These are phyloP conservation scores for Mychonastes homosphaera DNA, from an alignment of 139 green algal genomes.

Conservation along the genomic window DNA sequence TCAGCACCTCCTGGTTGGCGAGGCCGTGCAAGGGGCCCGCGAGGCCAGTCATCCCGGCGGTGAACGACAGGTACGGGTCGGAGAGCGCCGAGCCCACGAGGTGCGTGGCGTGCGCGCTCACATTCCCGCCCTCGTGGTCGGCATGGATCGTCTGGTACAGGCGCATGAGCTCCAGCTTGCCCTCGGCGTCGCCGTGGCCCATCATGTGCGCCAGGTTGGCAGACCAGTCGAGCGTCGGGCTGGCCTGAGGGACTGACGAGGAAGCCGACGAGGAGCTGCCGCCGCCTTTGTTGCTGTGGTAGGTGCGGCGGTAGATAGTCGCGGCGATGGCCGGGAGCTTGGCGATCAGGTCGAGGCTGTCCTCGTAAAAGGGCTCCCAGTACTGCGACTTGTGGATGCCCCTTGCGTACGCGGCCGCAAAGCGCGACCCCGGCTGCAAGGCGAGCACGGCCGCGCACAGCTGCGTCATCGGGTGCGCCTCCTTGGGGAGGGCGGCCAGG, in stretches of 20 bases:
- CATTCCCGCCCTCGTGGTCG: conserved; percentile 89
- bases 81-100: conserved; percentile 87
- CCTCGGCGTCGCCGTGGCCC: conserved; percentile 57
- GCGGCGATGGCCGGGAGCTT: conserved; percentile 82
- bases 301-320: conserved; percentile 67
- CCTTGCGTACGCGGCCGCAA: conserved; percentile 68
- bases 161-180: conserved; percentile 82
- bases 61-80: conserved; percentile 93
- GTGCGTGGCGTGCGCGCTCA: conserved; percentile 88
- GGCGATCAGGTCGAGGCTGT: conserved; percentile 89
- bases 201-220: conserved; percentile 94
- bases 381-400: conserved; percentile 87
- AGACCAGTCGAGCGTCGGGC: conserved; percentile 81
- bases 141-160: conserved; percentile 97
- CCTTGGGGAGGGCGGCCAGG: conserved; percentile 60
- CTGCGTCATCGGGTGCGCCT: conserved; percentile 90
- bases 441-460: conserved; percentile 61
- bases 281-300: background rate
- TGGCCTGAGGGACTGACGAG: conserved; percentile 7
- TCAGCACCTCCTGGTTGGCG: conserved; percentile 95
- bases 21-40: conserved; percentile 94
- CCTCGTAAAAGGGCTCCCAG: conserved; percentile 86
- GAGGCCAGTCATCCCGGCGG: conserved; percentile 88
- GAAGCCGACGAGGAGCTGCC: background rate
- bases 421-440: conserved; percentile 74